phyloP scores from a whole-genome alignment of 2,329 filamentous ascomycete species.

The Metarhizium guizhouense region DNA sequence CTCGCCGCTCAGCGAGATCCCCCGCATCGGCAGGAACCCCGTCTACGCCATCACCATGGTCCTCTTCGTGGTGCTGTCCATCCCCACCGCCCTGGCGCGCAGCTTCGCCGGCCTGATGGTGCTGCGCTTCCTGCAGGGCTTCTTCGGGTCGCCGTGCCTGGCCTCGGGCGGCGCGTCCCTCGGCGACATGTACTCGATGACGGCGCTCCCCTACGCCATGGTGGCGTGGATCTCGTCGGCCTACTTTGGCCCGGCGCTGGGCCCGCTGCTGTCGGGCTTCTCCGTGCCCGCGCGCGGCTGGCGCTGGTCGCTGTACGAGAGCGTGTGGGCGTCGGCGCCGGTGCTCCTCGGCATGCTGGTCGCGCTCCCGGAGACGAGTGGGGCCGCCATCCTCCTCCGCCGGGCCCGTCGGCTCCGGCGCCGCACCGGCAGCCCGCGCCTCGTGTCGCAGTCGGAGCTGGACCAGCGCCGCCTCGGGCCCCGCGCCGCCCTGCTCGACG shows the following conservation, averaged over 20 bases:
- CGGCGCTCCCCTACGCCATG: slow-evolving; percentile 48
- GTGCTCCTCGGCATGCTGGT: slow-evolving; percentile 38
- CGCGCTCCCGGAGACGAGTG: slow-evolving; percentile 55
- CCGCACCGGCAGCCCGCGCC: slow-evolving; percentile 35
- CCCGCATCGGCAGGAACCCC: no score
- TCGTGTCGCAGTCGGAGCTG: no score
- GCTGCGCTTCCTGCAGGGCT: slow-evolving; percentile 54
- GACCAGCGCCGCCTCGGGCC: slow-evolving; percentile 16
- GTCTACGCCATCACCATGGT: no score
- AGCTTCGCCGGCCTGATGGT: slow-evolving; percentile 58
- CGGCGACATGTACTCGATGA: slow-evolving; percentile 44
- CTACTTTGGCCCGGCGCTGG: slow-evolving; percentile 45
- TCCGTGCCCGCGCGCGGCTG: slow-evolving; percentile 47
- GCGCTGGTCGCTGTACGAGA: slow-evolving; percentile 58
- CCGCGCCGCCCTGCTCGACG: slow-evolving; percentile 38
- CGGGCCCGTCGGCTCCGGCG: slow-evolving; percentile 53
- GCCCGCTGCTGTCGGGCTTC: slow-evolving; percentile 53
- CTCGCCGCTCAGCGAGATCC: no score
- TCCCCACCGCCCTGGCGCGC: slow-evolving; percentile 31
- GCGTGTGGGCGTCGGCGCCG: slow-evolving; percentile 52
- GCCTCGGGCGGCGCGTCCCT: slow-evolving; percentile 48
- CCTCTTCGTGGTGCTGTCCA: no score
- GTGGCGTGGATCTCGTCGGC: slow-evolving; percentile 49
- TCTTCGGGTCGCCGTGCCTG: slow-evolving; percentile 57
- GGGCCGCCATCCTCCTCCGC: slow-evolving; percentile 49